Evolutionary conservation across 75 land plant genomes (phyloP), one percentile per base, ranked within the genome.

Genomic region (Pinus albicaulis): DNA sequence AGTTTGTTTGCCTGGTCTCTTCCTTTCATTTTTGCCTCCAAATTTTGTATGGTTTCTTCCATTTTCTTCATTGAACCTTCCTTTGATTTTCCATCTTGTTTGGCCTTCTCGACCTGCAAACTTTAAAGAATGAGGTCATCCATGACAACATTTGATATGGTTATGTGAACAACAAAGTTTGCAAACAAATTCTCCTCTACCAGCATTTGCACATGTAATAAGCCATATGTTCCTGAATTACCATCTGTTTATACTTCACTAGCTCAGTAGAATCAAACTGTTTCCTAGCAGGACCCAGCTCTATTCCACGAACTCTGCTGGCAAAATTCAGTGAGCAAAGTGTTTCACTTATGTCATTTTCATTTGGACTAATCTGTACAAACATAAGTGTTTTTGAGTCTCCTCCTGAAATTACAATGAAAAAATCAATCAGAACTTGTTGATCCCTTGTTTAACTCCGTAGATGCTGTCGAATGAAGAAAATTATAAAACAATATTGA

Each of bases 381-480:
- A 98, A 95, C 99, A 98, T 98, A 55, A 98, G 80, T 7, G 98
- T 89, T 84, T 98, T 98, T 17, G 99, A 98, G 71, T 98, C 94
- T 69, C 99, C 99, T 56, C 99, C 99, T 98, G 82, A 64, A 41
- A 69, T 48, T 48, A 75, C 19, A 55, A 77, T 69, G 7, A 68
- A 68, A 7, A 8, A 41, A 66, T n/a, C 20, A 7, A 20, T 68
- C 25, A 6, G 14, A 53, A 73, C 5, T 11, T 7, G 2, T 62
- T 64, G 26, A 0, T 12, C n/a, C 13, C 23, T 41, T 23, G 55
- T 17, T 34, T 10, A 55, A 15, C 15, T 16, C 31, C 17, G 5
- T 36, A 65, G 41, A 17, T 17, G 19, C 69, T 17, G 6, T 41
- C 19, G 48, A 66, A 66, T 20, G 2, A 38, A 66, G 11, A 19